Evolutionary conservation across 805 yeast species (phyloP).

Genomic region (Schwanniomyces yamadae): DNA sequence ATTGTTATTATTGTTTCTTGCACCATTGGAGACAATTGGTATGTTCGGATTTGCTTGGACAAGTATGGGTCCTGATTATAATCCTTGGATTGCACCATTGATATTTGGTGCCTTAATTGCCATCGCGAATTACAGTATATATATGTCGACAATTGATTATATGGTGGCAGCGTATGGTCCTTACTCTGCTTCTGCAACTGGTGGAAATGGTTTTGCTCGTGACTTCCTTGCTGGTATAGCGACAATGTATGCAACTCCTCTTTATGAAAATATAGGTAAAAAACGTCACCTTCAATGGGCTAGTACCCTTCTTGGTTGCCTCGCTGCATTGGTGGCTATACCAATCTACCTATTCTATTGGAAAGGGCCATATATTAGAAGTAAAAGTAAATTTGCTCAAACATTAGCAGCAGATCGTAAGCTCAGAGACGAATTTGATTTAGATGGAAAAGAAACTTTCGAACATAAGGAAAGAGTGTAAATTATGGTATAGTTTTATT

Average conservation of each 20-base stretch:
- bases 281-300: slow-evolving; percentile 37
- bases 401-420: slow-evolving; percentile 30
- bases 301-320: slow-evolving; percentile 34
- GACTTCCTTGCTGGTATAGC: slow-evolving; percentile 41
- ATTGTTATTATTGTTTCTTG: slow-evolving; percentile 33
- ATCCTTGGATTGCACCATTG: slow-evolving; percentile 44
- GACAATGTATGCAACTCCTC: slow-evolving; percentile 37
- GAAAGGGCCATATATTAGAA: slow-evolving; percentile 38
- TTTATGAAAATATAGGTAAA: slow-evolving; percentile 33
- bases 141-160: slow-evolving; percentile 45
- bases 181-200: slow-evolving; percentile 44
- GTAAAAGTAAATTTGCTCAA: slow-evolving; percentile 36
- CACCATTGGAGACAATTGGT: slow-evolving; percentile 39
- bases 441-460: slow-evolving; percentile 1
- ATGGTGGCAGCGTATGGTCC: slow-evolving; percentile 44
- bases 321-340: slow-evolving; percentile 31
- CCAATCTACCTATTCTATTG: slow-evolving; percentile 40
- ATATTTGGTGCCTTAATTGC: slow-evolving; percentile 37
- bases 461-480: neutral
- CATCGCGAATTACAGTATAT: slow-evolving; percentile 40
- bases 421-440: slow-evolving; percentile 4
- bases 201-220: slow-evolving; percentile 43
- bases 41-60: slow-evolving; percentile 45
- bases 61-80: slow-evolving; percentile 34
- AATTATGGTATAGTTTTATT: no score